Base-by-base conservation (phyloP, 2,329 filamentous ascomycete genomes). In the Keithomyces neogunnii region DNA sequence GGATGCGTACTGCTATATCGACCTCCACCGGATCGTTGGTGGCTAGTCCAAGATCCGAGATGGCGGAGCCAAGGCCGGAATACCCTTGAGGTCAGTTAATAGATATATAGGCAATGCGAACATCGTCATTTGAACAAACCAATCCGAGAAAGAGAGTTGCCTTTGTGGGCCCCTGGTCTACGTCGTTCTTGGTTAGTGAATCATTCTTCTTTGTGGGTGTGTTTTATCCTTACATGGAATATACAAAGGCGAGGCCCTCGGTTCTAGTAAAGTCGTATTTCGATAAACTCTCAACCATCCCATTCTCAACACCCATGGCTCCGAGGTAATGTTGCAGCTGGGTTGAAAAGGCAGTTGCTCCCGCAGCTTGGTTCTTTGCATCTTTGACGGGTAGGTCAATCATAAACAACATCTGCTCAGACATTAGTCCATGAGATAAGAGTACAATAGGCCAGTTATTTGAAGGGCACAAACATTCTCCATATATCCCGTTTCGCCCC, bases 221-320 rank as follows among this genome's bases (percentile, higher is more conserved):
- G 33, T 19, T 39, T 4, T 26, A 28, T n/a, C 63, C 84, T 67
- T 69, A 89, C 86, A 95, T 88, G 6, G 86, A 86, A 65, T 95
- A 89, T 5, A 97, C 81, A 65, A 99, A 96, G 2, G 81, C 86
- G 56, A 95, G 77, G 33, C 80, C 71, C 9, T 69, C 67, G 0
- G 92, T 96, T 53, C 79, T 75, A 2, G 80, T 77, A 62, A 95
- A 97, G 66, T 97, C 89, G 66, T 95, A 97, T 33, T 81, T 83
- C 28, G 77, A 69, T 4, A 97, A 68, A 48, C 88, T 91, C 4
- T 75, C 68, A 33, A 88, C 68, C 43, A 95, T 76, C 26, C 76
- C 77, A 13, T 80, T 72, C 3, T 85, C 77, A 6, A 95, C 65
- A 0, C 78, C 80, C 60, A 85, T 82, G 7, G 84, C 84, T 51